These are phyloP conservation scores for Ustilago crameri DNA, from an alignment of 1,284 basidiomycete species.

Conservation along the genomic window DNA sequence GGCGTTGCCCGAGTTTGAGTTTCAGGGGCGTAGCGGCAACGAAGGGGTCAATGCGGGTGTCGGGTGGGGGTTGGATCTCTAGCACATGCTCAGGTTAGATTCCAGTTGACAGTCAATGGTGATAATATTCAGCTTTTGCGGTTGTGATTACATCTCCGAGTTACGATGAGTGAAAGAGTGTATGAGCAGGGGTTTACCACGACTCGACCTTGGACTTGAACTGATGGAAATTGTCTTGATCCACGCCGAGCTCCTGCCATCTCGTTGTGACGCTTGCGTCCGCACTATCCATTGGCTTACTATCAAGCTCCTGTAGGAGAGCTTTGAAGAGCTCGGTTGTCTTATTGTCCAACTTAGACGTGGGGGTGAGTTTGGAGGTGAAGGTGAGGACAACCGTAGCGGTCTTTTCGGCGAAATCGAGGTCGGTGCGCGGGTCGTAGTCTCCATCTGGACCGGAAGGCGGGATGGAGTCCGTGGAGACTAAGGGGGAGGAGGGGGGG, in stretches of 20 bases:
- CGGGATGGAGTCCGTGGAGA: constrained; percentile 43
- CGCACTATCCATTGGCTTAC: constrained; percentile 4
- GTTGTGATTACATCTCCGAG: no score
- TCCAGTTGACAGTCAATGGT: neutral
- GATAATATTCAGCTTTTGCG: no score
- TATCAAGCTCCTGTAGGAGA: constrained; percentile 15
- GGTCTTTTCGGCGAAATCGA: constrained; percentile 84
- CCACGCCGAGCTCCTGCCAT: constrained; percentile 23
- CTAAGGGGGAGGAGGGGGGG: constrained; percentile 9
- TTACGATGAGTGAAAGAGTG: no score
- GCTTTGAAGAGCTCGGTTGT: constrained; percentile 7
- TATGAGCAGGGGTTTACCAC: constrained; percentile 1
- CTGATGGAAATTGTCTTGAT: constrained; percentile 2
- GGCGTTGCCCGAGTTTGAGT: constrained; percentile 18
- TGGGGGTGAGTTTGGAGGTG: constrained; percentile 20
- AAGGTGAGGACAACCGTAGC: constrained; percentile 72
- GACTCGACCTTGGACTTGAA: constrained; percentile 11
- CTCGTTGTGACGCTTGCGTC: constrained; percentile 6
- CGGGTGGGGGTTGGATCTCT: neutral
- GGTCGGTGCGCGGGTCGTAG: constrained; percentile 73
- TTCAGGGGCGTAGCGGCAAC: constrained; percentile 8
- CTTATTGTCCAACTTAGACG: constrained; percentile 1
- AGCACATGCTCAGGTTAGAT: no score
- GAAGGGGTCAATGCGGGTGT: no score
- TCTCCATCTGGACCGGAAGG: constrained; percentile 78